phyloP scores from a whole-genome alignment of 2,329 filamentous ascomycete species.

The Chalaropsis ovoidea region DNA sequence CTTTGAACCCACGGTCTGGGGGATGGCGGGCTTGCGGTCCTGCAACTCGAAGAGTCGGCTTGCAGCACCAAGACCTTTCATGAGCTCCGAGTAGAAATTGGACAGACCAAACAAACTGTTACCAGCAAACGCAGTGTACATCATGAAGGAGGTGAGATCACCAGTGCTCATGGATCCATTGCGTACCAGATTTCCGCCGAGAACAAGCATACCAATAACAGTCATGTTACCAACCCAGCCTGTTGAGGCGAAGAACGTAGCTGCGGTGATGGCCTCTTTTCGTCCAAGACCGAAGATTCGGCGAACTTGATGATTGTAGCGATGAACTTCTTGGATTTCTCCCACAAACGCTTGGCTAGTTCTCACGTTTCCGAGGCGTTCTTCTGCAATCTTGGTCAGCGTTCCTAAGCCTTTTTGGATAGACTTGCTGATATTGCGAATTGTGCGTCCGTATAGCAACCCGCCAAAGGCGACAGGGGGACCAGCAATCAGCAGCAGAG shows the following conservation, averaged over 20 bases:
- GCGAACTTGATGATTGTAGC: constrained; percentile 86
- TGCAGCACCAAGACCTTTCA: constrained; percentile 98
- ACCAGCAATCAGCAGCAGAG: constrained; percentile 74
- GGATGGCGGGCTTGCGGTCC: constrained; percentile 75
- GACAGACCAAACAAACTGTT: constrained; percentile 89
- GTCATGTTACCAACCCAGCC: constrained; percentile 95
- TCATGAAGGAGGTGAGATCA: constrained; percentile 90
- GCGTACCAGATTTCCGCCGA: constrained; percentile 83
- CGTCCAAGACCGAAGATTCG: constrained; percentile 86
- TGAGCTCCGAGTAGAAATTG: constrained; percentile 93
- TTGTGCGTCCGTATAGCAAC: constrained; percentile 81
- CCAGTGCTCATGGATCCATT: constrained; percentile 78
- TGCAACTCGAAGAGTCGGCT: constrained; percentile 92
- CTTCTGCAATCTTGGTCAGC: constrained; percentile 93
- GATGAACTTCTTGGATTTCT: constrained; percentile 76
- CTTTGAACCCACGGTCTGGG: constrained; percentile 69
- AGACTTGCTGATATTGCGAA: constrained; percentile 78
- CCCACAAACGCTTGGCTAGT: constrained; percentile 95
- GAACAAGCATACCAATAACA: constrained; percentile 78
- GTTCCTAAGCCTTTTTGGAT: constrained; percentile 91
- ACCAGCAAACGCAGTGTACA: constrained; percentile 84
- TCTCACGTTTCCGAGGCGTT: constrained; percentile 91
- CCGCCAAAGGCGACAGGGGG: constrained; percentile 84
- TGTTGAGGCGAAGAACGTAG: constrained; percentile 78
- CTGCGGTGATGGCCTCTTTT: constrained; percentile 76